Conservation (phyloP, 768 basidiomycete species). For the Kwoniella mangroviensis region DNA sequence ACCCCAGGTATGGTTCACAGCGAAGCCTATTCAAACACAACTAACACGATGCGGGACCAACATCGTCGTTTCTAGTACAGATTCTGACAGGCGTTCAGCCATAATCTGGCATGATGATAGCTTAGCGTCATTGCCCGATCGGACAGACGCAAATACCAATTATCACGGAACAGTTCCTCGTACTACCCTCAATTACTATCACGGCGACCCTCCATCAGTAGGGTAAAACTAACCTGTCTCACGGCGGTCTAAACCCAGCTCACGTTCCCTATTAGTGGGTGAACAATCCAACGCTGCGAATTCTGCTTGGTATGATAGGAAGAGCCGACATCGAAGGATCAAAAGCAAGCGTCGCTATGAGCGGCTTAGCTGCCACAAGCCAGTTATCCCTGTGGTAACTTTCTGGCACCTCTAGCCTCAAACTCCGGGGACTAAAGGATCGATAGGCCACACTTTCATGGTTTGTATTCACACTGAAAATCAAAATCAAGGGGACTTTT, state of each 20-base stretch:
- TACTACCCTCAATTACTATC: conserved; percentile 79
- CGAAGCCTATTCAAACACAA: conserved; percentile 71
- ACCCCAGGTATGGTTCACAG: conserved; percentile 69
- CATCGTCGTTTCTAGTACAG: conserved; percentile 75
- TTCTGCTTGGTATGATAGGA: conserved; percentile 81
- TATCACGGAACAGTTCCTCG: conserved; percentile 78
- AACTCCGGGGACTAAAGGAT: conserved; percentile 79
- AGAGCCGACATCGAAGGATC: conserved; percentile 80
- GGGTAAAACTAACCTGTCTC: conserved; percentile 80
- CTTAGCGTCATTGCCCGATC: conserved; percentile 78
- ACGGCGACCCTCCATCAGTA: conserved; percentile 75
- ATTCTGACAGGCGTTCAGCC: conserved; percentile 83
- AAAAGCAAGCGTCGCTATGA: conserved; percentile 82
- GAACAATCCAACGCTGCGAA: conserved; percentile 79
- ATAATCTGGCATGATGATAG: conserved; percentile 83
- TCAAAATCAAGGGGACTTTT: conserved; percentile 80
- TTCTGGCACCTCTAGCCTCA: conserved; percentile 80
- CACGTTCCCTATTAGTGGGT: conserved; percentile 76
- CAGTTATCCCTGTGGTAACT: conserved; percentile 79
- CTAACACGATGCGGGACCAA: conserved; percentile 69
- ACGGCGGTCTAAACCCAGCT: conserved; percentile 64
- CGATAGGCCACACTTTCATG: conserved; percentile 82
- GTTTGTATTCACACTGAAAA: conserved; percentile 80
- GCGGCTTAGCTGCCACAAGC: conserved; percentile 78
- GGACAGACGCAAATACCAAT: conserved; percentile 78